Base-by-base conservation (phyloP, 345 rosid genomes). In the Boechera retrofracta region DNA sequence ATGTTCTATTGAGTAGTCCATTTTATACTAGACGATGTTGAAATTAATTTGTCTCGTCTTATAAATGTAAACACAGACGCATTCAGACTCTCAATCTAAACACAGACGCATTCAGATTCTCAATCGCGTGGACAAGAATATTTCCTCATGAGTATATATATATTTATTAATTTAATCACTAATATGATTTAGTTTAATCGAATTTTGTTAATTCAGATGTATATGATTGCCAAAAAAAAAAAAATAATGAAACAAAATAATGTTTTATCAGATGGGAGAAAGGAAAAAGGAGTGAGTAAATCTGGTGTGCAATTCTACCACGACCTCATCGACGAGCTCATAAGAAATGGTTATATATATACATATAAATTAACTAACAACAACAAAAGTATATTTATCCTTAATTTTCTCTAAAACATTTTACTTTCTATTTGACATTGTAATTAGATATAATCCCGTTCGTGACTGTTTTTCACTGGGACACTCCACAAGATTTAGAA, bases 111-210 rank as follows among this genome's bases (percentile, higher is more conserved):
- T 85, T 78, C 61, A 85, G 85, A 77, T 39, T 85, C 60, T 86
- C 86, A 47, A 83, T 86, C 39, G 77, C 88, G 5, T 85, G 90
- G 90, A 7, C 86, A 10, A 75, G 90, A 81, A 45, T 87, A 31
- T 55, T 81, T 9, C 88, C 88, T 11, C 58, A 85, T 87, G 69
- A 64, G 79, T 41, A 0, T 18, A 1, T 18, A 18, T 47, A 21
- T 11, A 10, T 1, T 54, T 26, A 26, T 26, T 2, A 1, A 26
- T 26, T 26, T 26, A 18, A 18, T 59, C 42, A 16, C 49, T 45
- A 45, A 15, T 45, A 5, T 45, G 5, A 41, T 41, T 41, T 41
- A 41, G 44, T 39, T 38, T 18, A 42, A 42, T 42, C 15, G 5
- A 4, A 11, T 45, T 15, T 45, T 2, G 18, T 47, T 21, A n/a